These are phyloP conservation scores for Pythium sukuiense DNA, from an alignment of 352 stramenopile species.

Conservation along the genomic window DNA sequence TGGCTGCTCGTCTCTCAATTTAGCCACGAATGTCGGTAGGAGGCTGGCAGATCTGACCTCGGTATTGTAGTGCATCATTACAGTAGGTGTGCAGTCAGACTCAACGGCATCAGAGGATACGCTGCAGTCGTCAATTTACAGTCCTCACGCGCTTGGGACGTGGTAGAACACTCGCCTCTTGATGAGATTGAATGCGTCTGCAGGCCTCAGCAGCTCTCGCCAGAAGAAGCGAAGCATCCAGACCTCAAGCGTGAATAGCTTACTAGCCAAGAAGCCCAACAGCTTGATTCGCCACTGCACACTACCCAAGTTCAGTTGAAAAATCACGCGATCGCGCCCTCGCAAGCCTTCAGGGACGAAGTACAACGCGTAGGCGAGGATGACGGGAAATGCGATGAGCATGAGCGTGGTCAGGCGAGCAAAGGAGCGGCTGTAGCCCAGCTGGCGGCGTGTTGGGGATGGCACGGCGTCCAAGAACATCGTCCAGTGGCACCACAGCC, in stretches of 20 bases:
- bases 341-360: neutral
- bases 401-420: neutral
- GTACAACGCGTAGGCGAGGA: constrained; percentile 4
- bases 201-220: constrained; percentile 8
- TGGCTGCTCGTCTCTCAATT: too few relatives aligned
- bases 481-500: constrained; percentile 15
- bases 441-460: neutral
- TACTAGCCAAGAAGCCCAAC: constrained; percentile 8
- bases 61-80: too few relatives aligned
- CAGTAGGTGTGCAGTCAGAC: too few relatives aligned
- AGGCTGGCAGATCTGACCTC: too few relatives aligned
- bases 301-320: neutral
- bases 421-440: neutral
- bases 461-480: constrained; percentile 6
- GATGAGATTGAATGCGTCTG: constrained; percentile 12
- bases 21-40: too few relatives aligned
- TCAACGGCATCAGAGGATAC: too few relatives aligned
- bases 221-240: constrained; percentile 16
- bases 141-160: neutral
- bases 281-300: neutral
- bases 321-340: neutral
- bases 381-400: neutral
- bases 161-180: constrained; percentile 10
- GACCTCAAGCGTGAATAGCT: constrained; percentile 13
- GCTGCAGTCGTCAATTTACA: too few relatives aligned